A percentile compares a stretch with the other conserved stretches of the same genome.
These are phyloP conservation scores for Waltiozyma sp. DNA, from an alignment of 1,139 yeast species.

Conservation along the genomic window DNA sequence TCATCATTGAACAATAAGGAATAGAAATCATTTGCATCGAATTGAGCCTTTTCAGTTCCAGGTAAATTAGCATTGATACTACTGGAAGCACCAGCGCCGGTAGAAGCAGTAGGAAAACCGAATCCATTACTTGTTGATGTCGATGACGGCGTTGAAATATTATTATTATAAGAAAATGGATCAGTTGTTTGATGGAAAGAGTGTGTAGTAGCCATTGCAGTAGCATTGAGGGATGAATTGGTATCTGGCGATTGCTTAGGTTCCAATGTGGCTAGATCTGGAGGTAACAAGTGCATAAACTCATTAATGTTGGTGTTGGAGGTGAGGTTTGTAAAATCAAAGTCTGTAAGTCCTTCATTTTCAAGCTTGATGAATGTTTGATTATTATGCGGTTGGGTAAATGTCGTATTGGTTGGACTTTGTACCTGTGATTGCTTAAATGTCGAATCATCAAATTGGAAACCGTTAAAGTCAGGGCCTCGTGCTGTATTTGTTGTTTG, in stretches of 20 bases:
- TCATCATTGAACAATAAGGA: conserved; percentile 27
- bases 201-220: no score
- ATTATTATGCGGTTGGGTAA: neutral
- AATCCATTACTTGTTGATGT: neutral
- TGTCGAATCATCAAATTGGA: neutral
- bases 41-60: neutral
- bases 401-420: neutral
- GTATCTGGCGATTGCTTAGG: neutral
- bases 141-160: neutral
- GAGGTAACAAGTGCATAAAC: conserved; percentile 13
- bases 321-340: conserved; percentile 16
- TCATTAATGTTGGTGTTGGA: conserved; percentile 14
- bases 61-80: neutral
- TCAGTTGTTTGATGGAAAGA: neutral
- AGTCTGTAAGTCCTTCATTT: conserved; percentile 13
- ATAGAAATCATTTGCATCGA: conserved; percentile 21
- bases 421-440: neutral
- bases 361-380: neutral
- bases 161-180: neutral
- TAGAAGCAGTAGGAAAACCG: neutral
- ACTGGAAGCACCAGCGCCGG: neutral
- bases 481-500: neutral
- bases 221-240: no score
- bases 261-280: conserved; percentile 14
- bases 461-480: neutral